Percentiles rank a stretch among this genome's conserved stretches.
Conservation (phyloP, 2,329 filamentous ascomycete genomes). For the Allantophomopsis cytisporea region DNA sequence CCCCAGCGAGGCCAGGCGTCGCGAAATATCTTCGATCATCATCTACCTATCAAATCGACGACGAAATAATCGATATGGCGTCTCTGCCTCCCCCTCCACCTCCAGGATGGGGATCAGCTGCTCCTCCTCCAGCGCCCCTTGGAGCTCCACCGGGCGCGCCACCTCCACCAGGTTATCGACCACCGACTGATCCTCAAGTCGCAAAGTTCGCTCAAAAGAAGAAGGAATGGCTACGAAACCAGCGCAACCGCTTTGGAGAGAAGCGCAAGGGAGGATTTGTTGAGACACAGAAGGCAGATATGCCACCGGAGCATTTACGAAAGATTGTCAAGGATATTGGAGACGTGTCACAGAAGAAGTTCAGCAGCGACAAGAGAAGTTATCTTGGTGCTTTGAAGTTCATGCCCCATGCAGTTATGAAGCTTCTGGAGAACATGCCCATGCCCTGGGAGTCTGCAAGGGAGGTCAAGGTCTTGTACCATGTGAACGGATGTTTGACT, state of each 20-base stretch:
- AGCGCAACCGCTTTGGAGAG: constrained; percentile 89
- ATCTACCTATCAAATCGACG: no score
- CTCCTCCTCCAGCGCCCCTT: constrained; percentile 34
- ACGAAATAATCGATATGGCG: constrained; percentile 27
- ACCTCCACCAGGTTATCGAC: constrained; percentile 75
- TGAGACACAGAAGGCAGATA: constrained; percentile 95
- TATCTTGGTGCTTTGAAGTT: constrained; percentile 96
- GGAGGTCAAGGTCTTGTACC: constrained; percentile 96
- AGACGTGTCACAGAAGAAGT: constrained; percentile 98
- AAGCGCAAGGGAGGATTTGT: constrained; percentile 95
- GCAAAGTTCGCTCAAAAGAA: constrained; percentile 98
- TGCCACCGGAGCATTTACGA: constrained; percentile 94
- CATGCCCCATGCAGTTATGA: constrained; percentile 97
- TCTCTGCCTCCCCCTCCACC: constrained; percentile 54
- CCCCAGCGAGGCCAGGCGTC: no score
- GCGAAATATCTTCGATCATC: no score
- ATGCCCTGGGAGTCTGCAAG: constrained; percentile 98
- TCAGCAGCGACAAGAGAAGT: constrained; percentile 95
- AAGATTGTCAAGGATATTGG: constrained; percentile 99
- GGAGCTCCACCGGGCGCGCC: constrained; percentile 35
- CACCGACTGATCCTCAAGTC: constrained; percentile 66
- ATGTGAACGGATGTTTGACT: constrained; percentile 94
- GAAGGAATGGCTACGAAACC: constrained; percentile 90
- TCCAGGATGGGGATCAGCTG: constrained; percentile 44
- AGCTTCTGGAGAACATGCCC: constrained; percentile 97